Conservation (phyloP, 192 early-diverging fungal genomes). For the Neocallimastix lanati region DNA sequence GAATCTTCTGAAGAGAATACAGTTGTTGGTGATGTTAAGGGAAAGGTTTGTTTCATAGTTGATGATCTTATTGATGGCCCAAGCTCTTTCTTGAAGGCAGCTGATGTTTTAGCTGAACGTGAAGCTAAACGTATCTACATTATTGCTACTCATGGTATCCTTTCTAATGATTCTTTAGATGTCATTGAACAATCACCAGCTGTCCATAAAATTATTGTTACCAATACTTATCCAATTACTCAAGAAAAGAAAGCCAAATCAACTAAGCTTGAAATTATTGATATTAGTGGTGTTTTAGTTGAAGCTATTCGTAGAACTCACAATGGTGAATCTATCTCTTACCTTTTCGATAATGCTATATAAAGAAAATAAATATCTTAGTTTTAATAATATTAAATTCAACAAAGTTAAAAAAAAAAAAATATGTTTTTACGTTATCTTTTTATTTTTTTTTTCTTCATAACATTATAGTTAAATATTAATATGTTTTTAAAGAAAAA, state of each 20-base stretch:
- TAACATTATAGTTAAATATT: too few relatives aligned
- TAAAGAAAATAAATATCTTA: too few relatives aligned
- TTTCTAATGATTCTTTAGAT: constrained; percentile 68
- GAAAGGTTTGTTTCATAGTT: constrained; percentile 24
- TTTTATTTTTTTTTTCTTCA: too few relatives aligned
- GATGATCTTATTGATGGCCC: constrained; percentile 91
- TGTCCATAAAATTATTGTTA: constrained; percentile 64
- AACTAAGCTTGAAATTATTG: constrained; percentile 66
- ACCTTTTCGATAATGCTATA: constrained; percentile 48
- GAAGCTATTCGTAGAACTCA: constrained; percentile 87
- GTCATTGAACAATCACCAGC: constrained; percentile 67
- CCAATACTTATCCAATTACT: constrained; percentile 75
- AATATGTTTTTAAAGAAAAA: too few relatives aligned
- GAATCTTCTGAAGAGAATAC: constrained; percentile 26
- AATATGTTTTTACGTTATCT: too few relatives aligned
- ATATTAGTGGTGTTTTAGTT: constrained; percentile 73
- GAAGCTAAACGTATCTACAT: constrained; percentile 69
- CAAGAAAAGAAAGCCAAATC: constrained; percentile 45
- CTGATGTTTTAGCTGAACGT: constrained; percentile 32
- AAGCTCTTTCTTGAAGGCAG: constrained; percentile 78
- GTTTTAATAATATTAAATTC: too few relatives aligned
- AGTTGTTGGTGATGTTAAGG: constrained; percentile 32
- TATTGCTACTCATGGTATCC: constrained; percentile 85
- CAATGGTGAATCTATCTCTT: constrained; percentile 85
- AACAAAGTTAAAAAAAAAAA: too few relatives aligned